Evolutionary conservation across 2,329 filamentous ascomycete species (phyloP).

Genomic region (Pseudocercospora fijiensis): DNA sequence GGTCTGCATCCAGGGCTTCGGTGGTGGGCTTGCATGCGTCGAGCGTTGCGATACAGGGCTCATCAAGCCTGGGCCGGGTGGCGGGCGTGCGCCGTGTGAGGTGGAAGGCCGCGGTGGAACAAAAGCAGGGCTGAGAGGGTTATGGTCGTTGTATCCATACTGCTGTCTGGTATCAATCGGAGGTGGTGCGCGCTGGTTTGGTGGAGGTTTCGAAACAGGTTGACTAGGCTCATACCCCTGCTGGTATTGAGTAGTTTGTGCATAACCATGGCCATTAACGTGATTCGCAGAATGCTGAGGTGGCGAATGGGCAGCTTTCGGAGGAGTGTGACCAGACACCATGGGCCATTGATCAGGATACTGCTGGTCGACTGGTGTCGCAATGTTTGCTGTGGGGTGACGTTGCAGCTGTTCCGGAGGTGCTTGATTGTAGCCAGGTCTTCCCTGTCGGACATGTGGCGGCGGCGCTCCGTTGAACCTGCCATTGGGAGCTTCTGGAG

Average conservation of each 20-base stretch:
- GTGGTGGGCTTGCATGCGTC: constrained; percentile 10
- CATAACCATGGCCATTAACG: constrained; percentile 13
- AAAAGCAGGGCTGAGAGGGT: constrained; percentile 27
- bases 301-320: constrained; percentile 15
- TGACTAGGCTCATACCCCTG: constrained; percentile 16
- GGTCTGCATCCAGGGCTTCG: constrained; percentile 18
- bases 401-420: constrained; percentile 7
- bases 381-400: constrained; percentile 3
- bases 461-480: constrained; percentile 6
- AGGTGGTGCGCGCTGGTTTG: constrained; percentile 15
- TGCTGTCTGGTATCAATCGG: constrained; percentile 23
- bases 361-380: constrained; percentile 15
- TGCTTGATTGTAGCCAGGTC: constrained; percentile 12
- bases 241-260: constrained; percentile 14
- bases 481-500: constrained; percentile 9
- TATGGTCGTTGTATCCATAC: constrained; percentile 15
- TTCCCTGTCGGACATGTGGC: constrained; percentile 9
- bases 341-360: constrained; percentile 32
- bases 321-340: constrained; percentile 18
- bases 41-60: constrained; percentile 17
- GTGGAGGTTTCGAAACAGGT: constrained; percentile 6
- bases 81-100: constrained; percentile 18
- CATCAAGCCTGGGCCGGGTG: constrained; percentile 13
- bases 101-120: constrained; percentile 24
- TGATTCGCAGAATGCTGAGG: constrained; percentile 4